Base-by-base conservation (phyloP, 345 rosid species). In the Luvunga scandens region DNA sequence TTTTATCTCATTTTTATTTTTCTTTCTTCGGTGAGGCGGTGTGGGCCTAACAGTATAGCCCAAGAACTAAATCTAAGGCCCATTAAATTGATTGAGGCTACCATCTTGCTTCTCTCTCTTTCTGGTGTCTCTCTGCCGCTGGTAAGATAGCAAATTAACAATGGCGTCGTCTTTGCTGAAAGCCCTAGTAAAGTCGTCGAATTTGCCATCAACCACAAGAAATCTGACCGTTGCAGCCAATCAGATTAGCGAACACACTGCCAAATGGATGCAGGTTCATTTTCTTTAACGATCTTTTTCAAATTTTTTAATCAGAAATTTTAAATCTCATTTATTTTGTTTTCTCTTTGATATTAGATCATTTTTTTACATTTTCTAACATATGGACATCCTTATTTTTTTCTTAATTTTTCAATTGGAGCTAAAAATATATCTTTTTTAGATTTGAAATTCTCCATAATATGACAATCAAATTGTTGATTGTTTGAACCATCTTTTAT, bases 191-290 rank as follows among this genome's bases (percentile, higher is more conserved):
- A 79, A 86, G 72, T 87, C 87, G 56, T 84, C 88, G 61, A 83
- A 77, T 71, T 80, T 77, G 21, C 85, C 89, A 22, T 71, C 85
- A 59, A 72, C 85, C 8, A 73, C 90, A 27, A 86, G 98, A 78
- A 85, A 84, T 76, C 83, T 88, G 72, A 79, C 88, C 77, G 84
- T 79, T 16, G 80, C 83, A 1, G 67, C 72, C 71, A 75, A 67
- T 38, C 90, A 80, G 75, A 67, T 93, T 74, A 83, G 98, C 77
- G 85, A 84, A 16, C 98, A 93, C 81, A 93, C 98, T 39, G 94
- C 97, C 77, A 93, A 92, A 89, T 93, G 98, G 98, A 93, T 93
- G 98, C 97, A 93, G 98, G 98, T 93, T 74, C 27, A 34, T 14
- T 34, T 39, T 10, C 9, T 33, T 18, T 4, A 71, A 21, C 7